phyloP scores from a whole-genome alignment of 208 protist genomes.

The Leishmania major region DNA sequence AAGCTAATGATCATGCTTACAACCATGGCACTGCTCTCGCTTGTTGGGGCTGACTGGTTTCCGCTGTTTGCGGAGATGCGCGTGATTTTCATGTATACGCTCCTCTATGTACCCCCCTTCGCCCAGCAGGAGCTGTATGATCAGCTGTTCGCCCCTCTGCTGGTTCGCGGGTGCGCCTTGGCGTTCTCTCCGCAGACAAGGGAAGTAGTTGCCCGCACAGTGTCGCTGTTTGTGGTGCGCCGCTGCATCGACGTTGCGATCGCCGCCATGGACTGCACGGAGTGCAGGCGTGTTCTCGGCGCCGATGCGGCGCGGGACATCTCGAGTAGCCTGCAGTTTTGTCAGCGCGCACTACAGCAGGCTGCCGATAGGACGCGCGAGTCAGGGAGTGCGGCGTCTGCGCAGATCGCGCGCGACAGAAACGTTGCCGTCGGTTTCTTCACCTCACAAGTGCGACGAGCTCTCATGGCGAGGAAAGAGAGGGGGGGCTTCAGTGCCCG shows the following conservation, averaged over 20 bases:
- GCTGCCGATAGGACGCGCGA: slow-evolving; percentile 25
- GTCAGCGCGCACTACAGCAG: slow-evolving; percentile 48
- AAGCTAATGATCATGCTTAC: slow-evolving; percentile 78
- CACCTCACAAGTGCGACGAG: slow-evolving; percentile 20
- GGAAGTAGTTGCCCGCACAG: slow-evolving; percentile 31
- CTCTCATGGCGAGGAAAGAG: background rate
- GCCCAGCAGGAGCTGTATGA: slow-evolving; percentile 70
- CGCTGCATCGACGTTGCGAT: slow-evolving; percentile 38
- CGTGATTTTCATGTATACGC: slow-evolving; percentile 58
- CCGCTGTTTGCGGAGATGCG: slow-evolving; percentile 70
- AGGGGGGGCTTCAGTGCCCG: background rate
- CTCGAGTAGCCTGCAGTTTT: slow-evolving; percentile 51
- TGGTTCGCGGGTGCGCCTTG: slow-evolving; percentile 22
- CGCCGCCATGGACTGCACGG: slow-evolving; percentile 46
- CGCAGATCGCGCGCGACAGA: slow-evolving; percentile 14
- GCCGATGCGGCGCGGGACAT: slow-evolving; percentile 54
- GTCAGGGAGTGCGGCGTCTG: slow-evolving; percentile 12
- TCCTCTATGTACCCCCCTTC: slow-evolving; percentile 49
- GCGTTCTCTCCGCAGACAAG: slow-evolving; percentile 37
- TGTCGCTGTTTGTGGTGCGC: slow-evolving; percentile 39
- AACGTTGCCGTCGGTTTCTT: slow-evolving; percentile 24
- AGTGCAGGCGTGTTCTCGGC: slow-evolving; percentile 31
- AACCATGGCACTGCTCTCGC: slow-evolving; percentile 41
- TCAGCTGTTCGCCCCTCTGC: slow-evolving; percentile 43
- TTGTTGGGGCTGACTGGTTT: slow-evolving; percentile 45